Conservation (phyloP, 2,329 filamentous ascomycete genomes). For the Claviceps pusilla region DNA sequence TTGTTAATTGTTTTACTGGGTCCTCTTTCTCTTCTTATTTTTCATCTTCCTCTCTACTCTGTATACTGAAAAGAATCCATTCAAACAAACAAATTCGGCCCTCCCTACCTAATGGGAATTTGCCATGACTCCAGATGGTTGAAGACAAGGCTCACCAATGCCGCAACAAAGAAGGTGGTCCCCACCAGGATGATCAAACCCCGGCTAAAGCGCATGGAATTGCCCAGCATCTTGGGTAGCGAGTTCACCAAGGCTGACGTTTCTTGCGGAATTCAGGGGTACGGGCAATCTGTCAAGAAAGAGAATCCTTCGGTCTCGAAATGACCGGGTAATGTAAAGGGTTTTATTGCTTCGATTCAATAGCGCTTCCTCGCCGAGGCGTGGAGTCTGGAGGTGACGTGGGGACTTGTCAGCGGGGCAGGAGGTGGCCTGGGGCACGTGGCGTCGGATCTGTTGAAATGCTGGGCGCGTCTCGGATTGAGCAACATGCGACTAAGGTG, state of each 20-base stretch:
- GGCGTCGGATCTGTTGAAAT: too few relatives aligned
- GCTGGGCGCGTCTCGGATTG: too few relatives aligned
- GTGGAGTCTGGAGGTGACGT: too few relatives aligned
- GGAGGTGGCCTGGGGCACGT: too few relatives aligned
- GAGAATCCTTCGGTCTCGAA: too few relatives aligned
- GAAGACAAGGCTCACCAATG: slow-evolving; percentile 18
- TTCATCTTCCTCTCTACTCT: too few relatives aligned
- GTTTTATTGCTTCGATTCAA: background rate
- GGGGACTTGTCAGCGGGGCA: too few relatives aligned
- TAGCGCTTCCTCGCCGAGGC: too few relatives aligned
- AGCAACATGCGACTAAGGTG: too few relatives aligned
- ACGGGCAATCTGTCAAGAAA: background rate
- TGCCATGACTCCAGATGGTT: slow-evolving; percentile 18
- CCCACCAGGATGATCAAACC: slow-evolving; percentile 15
- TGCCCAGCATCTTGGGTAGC: slow-evolving; percentile 13
- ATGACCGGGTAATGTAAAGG: background rate
- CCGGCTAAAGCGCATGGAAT: slow-evolving; percentile 16
- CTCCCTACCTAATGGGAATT: slow-evolving; percentile 8
- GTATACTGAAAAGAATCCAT: background rate
- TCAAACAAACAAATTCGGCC: background rate
- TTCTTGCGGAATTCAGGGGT: background rate
- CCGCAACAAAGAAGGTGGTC: slow-evolving; percentile 18
- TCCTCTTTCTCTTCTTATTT: too few relatives aligned
- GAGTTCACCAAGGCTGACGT: background rate
- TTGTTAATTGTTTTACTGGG: too few relatives aligned